phyloP scores from a whole-genome alignment of 108 stramenopile species.

The Nitzschia sp. region DNA sequence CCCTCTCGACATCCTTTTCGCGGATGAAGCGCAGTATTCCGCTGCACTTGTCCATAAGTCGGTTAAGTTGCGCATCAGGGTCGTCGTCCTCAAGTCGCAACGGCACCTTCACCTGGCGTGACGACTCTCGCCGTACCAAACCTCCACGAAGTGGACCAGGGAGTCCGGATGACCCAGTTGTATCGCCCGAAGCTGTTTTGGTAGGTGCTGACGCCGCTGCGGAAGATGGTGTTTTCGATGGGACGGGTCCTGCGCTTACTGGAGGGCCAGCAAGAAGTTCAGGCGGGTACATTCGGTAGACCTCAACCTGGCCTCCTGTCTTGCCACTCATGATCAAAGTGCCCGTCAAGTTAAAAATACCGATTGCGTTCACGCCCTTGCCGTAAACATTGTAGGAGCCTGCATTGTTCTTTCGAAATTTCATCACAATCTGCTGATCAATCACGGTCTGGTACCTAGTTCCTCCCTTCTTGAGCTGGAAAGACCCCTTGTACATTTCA shows the following conservation, averaged over 20 bases:
- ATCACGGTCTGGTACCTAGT: slow-evolving; percentile 50
- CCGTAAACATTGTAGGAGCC: slow-evolving; percentile 84
- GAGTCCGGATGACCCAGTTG: background rate
- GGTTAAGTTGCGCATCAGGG: slow-evolving; percentile 60
- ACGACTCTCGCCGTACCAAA: slow-evolving; percentile 70
- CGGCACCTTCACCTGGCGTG: slow-evolving; percentile 65
- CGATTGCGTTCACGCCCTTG: slow-evolving; percentile 78
- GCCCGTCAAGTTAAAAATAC: slow-evolving; percentile 63
- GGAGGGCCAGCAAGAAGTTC: slow-evolving; percentile 38
- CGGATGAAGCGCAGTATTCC: slow-evolving; percentile 60
- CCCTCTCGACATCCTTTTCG: slow-evolving; percentile 57
- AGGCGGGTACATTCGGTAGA: slow-evolving; percentile 75
- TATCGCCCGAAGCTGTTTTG: background rate
- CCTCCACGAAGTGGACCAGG: slow-evolving; percentile 30
- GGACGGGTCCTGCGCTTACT: background rate
- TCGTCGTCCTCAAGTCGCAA: slow-evolving; percentile 82
- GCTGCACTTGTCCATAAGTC: slow-evolving; percentile 76
- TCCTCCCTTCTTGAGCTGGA: slow-evolving; percentile 66
- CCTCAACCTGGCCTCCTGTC: slow-evolving; percentile 72
- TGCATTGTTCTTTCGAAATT: slow-evolving; percentile 67
- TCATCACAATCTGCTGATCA: slow-evolving; percentile 79
- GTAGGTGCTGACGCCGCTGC: slow-evolving; percentile 4
- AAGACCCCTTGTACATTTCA: slow-evolving; percentile 76
- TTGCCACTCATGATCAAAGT: slow-evolving; percentile 67
- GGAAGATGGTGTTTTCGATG: slow-evolving; percentile 21